Percentiles rank a stretch among this genome's conserved stretches.
phyloP scores from a whole-genome alignment of 768 basidiomycete genomes.

The Mycena olivaceomarginata region DNA sequence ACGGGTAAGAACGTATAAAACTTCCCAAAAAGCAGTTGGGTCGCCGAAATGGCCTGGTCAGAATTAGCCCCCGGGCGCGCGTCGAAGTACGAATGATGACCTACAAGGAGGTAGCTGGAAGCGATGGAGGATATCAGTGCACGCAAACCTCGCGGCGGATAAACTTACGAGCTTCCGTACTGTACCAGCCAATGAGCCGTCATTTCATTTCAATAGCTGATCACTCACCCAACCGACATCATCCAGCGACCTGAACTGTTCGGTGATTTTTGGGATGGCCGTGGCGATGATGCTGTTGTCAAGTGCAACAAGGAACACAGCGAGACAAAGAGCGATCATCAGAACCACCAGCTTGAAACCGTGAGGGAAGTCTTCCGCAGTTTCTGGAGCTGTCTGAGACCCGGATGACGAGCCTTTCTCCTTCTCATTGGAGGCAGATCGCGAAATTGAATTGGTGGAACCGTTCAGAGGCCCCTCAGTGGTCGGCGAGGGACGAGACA shows the following conservation, averaged over 20 bases:
- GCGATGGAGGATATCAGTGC: neutral
- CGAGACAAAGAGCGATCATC: constrained; percentile 38
- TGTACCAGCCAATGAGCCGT: neutral
- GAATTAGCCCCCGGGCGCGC: neutral
- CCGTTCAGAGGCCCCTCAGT: too few species aligned
- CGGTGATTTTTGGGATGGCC: constrained; percentile 48
- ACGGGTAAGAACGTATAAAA: constrained; percentile 48
- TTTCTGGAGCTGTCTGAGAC: neutral
- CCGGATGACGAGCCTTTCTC: too few species aligned
- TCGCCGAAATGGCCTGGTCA: constrained; percentile 24
- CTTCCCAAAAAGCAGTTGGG: constrained; percentile 49
- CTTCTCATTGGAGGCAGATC: too few species aligned
- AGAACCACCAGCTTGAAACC: constrained; percentile 20
- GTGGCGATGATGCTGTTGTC: constrained; percentile 31
- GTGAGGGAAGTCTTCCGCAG: constrained; percentile 23
- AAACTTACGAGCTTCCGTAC: constrained; percentile 38
- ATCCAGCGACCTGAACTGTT: constrained; percentile 53
- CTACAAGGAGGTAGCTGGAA: constrained; percentile 28
- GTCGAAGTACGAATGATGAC: neutral
- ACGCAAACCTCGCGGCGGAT: too few species aligned
- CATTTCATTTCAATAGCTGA: neutral
- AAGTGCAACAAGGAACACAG: constrained; percentile 38
- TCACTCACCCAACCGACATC: constrained; percentile 44
- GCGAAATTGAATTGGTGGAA: too few species aligned
- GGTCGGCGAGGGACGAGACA: too few species aligned